Conservation (phyloP, 2,329 filamentous ascomycete genomes). For the Alternaria solani region DNA sequence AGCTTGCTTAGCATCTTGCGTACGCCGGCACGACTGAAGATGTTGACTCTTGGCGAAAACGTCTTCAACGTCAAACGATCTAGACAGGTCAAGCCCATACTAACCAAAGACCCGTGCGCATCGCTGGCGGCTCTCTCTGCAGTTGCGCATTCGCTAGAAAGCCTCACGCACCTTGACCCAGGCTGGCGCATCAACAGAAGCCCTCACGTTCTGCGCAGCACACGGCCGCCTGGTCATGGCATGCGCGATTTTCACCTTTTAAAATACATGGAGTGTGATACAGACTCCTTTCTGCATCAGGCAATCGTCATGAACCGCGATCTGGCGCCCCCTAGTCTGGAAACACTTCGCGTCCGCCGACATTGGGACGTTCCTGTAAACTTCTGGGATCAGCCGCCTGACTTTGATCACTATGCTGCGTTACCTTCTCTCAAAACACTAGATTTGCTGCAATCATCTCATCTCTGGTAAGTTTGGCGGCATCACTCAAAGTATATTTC, state of each 20-base stretch:
- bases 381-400: constrained; percentile 42
- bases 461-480: constrained; percentile 11
- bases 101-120: constrained; percentile 25
- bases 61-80: constrained; percentile 34
- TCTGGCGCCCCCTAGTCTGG: constrained; percentile 41
- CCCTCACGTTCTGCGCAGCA: constrained; percentile 23
- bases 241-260: constrained; percentile 44
- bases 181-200: constrained; percentile 25
- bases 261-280: constrained; percentile 41
- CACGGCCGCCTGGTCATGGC: constrained; percentile 33
- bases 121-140: constrained; percentile 36
- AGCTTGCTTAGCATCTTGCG: constrained; percentile 37
- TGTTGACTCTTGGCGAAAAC: constrained; percentile 48
- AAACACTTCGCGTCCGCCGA: constrained; percentile 37
- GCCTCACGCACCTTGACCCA: constrained; percentile 39
- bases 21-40: constrained; percentile 40
- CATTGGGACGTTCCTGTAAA: constrained; percentile 29
- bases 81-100: constrained; percentile 18
- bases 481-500: background rate
- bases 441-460: constrained; percentile 38
- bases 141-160: constrained; percentile 45
- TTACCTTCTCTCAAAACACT: constrained; percentile 38
- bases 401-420: constrained; percentile 33
- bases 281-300: constrained; percentile 41
- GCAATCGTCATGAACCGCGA: constrained; percentile 35